Base-by-base conservation (phyloP, 2,329 filamentous ascomycete genomes). In the Pyrenophora graminea region DNA sequence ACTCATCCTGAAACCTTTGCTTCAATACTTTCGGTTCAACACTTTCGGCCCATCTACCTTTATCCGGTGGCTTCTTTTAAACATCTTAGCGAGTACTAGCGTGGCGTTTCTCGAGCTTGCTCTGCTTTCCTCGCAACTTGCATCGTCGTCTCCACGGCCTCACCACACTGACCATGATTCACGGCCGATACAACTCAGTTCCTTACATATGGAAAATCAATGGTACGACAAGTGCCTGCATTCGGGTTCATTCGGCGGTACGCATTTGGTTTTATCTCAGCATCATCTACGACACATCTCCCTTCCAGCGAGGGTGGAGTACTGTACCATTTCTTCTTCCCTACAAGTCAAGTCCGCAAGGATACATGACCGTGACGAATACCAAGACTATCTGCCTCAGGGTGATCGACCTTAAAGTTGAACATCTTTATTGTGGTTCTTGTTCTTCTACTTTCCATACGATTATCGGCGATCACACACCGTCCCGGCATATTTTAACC, bases 371-470 rank as follows among this genome's bases (percentile, higher is more conserved):
- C 61, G 68, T 69, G 53, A 71, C 61, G 69, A 72, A 61, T 58
- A 70, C 58, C 66, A 62, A 72, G 68, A 72, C 66, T 70, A 71
- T 71, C 58, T 61, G 62, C 70, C 69, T 66, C 68, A 72, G 64
- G 70, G 70, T 71, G 51, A 66, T 67, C 66, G 59, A 65, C 63
- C 57, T 70, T 72, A 71, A 66, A 61, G 67, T 71, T 70, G 63
- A 71, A 60, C 64, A 72, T 70, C 51, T 64, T 64, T 70, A 70
- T 64, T 54, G 59, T 55, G 51, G 45, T 61, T 61, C 57, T 37
- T 38, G 27, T 39, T 45, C 38, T 25, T 56, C 56, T 37, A 36
- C 38, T 53, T 58, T 46, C 34, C 17, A 23, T 45, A 45, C 34
- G 37, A 45, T 51, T 51, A 52, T 39, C 46, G 48, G 48, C 47